Conservation (phyloP, 352 stramenopile species). For the Phytophthora vignae region DNA sequence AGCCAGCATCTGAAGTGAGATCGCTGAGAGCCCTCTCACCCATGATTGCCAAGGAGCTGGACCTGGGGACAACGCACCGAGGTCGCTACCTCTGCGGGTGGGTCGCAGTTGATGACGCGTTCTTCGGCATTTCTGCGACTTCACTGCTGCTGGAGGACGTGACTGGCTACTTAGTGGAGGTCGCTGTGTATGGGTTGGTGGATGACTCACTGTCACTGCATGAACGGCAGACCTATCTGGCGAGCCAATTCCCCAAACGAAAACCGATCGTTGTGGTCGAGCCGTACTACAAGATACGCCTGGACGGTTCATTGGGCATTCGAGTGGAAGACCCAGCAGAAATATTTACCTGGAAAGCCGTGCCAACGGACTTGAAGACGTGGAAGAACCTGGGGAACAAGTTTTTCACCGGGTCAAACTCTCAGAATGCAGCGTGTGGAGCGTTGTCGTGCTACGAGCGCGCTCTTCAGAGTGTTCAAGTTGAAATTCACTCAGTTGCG, state of each 20-base stretch:
- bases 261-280: slow-evolving; percentile 33
- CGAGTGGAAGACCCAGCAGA: slow-evolving; percentile 30
- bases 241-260: slow-evolving; percentile 29
- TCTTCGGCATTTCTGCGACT: slow-evolving; percentile 31
- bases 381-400: slow-evolving; percentile 42
- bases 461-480: slow-evolving; percentile 14
- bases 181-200: slow-evolving; percentile 38
- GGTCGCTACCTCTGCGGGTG: slow-evolving; percentile 44
- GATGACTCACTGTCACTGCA: slow-evolving; percentile 7
- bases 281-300: slow-evolving; percentile 45
- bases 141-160: slow-evolving; percentile 40
- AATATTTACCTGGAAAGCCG: slow-evolving; percentile 24
- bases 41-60: slow-evolving; percentile 32
- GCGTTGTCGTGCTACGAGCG: slow-evolving; percentile 31
- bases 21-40: slow-evolving; percentile 30
- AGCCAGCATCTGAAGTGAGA: slow-evolving; percentile 11
- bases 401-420: slow-evolving; percentile 24
- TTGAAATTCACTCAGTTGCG: slow-evolving; percentile 14
- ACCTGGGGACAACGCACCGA: slow-evolving; percentile 34
- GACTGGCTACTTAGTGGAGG: slow-evolving; percentile 36
- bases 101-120: slow-evolving; percentile 40
- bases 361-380: slow-evolving; percentile 24
- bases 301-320: slow-evolving; percentile 33
- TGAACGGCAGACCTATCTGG: slow-evolving; percentile 21
- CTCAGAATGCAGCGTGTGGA: slow-evolving; percentile 20